Base-by-base conservation (phyloP, 2,329 filamentous ascomycete species). In the Aspergillus pseudotamarii region DNA sequence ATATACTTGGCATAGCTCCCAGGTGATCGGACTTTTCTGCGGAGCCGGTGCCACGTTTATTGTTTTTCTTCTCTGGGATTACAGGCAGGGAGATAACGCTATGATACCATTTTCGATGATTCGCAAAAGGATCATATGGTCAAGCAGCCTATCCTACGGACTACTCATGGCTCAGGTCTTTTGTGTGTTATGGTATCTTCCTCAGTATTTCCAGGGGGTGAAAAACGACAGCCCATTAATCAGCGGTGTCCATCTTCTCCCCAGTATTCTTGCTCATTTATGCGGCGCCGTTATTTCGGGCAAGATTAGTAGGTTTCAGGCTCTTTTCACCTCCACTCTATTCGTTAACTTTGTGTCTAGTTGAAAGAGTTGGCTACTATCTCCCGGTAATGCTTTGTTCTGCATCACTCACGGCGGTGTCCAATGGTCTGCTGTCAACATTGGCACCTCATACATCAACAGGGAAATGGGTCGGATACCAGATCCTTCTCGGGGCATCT, bases 1-100 rank as follows among this genome's bases (percentile, higher is more conserved):
- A 0, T 74, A 79, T 32, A 16, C 75, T 1, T 82, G 81, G 80
- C 69, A 66, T 21, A 68, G 63, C 34, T 67, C 73, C n/a, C 69
- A 69, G 6, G 80, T 86, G 16, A 80, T 85, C 55, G 82, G 81
- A 2, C 68, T 75, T 0, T 72, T 86, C 5, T 74, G 84, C 50
- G 79, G 79, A n/a, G 82, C 80, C 51, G 76, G 66, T 12, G n/a
- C 80, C 2, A 69, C 83, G 34, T 6, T 71, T 2, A 65, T 76
- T 32, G 64, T 71, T 2, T 79, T 83, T 56, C 60, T 77, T 0
- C 67, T 66, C 9, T 66, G 73, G 23, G 77, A 84, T 64, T 72
- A 69, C 41, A 77, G 64, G 56, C 72, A 74, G 11, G 76, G 75
- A 6, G 80, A 84, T 16, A 69, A 74, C 6, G 81, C 82, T 1